Base-by-base conservation (phyloP, 257 asterid species). In the Marsdenia floribunda region DNA sequence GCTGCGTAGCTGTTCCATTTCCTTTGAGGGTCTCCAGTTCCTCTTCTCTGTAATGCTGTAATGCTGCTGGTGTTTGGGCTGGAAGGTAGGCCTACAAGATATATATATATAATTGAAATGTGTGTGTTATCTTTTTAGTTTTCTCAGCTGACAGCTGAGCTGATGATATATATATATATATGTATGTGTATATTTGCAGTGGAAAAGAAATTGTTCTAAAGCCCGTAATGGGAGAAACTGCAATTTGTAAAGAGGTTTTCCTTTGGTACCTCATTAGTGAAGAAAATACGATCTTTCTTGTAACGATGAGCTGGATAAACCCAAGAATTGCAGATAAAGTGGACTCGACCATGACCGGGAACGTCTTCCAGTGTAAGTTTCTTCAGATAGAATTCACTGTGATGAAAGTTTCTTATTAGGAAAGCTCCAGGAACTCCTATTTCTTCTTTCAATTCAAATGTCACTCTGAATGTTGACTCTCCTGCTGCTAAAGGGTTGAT, bases 251-350 rank as follows among this genome's bases (percentile, higher is more conserved):
- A 57, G 33, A 57, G 33, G 24, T n/a, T 57, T 2, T n/a, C 24
- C 33, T 8, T 12, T 12, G 12, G 15, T 68, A 83, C 87, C 87
- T 79, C 83, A 77, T 81, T 81, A 3, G 82, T 21, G 79, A 84
- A 84, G 85, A 84, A 84, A 58, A 84, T 12, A 6, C 85, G 84
- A 22, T 79, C 79, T 11, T 67, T 69, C 63, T 73, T 76, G 57
- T 84, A 84, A n/a, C 75, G 73, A 13, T 72, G 46, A 60, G 81
- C 78, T 1, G 85, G 85, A 38, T 78, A 81, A 49, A 81, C 80
- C 87, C 87, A 84, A 35, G 87, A 84, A 24, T 81, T 70, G 57
- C 87, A 84, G 4, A 57, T 73, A 22, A 84, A 84, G 58, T 81
- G 85, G 13, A 79, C n/a, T 3, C 29, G 49, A 2, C 81, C 83